These are phyloP conservation scores for Coemansia sp. DNA, from an alignment of 192 early-diverging fungal genomes.

Conservation along the genomic window DNA sequence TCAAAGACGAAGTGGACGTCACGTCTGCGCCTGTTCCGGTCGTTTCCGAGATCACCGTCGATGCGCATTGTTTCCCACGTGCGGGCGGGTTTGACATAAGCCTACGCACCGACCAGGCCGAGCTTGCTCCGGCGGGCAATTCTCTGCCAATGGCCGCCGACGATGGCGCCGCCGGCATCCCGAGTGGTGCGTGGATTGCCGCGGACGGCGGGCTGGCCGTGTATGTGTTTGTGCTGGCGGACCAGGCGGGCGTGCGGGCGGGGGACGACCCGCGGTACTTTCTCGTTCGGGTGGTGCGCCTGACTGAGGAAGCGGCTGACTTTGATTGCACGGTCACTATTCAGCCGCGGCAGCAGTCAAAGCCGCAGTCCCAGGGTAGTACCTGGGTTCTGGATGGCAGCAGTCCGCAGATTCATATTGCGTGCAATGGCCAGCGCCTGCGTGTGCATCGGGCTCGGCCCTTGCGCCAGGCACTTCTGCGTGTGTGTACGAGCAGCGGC, in stretches of 20 bases:
- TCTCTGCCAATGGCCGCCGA: conserved; percentile 4
- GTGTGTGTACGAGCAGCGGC: conserved; percentile 14
- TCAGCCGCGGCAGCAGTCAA: no score
- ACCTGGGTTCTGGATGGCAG: no score
- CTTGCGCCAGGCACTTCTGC: conserved; percentile 16
- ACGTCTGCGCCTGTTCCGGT: conserved; percentile 13
- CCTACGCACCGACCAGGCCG: neutral
- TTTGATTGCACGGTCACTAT: conserved; percentile 4
- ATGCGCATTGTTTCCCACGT: conserved; percentile 13
- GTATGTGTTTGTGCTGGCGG: conserved; percentile 15
- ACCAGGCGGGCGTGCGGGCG: no score
- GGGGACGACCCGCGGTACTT: no score
- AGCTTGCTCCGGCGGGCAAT: neutral
- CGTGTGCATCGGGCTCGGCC: conserved; percentile 15
- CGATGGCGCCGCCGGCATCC: neutral
- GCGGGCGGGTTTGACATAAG: conserved; percentile 18
- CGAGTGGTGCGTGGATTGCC: conserved; percentile 9
- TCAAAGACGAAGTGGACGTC: conserved; percentile 4
- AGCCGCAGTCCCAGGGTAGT: no score
- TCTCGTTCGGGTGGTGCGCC: conserved; percentile 21
- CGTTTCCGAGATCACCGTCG: conserved; percentile 32
- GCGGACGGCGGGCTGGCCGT: conserved; percentile 8
- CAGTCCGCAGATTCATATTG: no score
- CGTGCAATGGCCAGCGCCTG: conserved; percentile 39
- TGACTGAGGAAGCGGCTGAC: conserved; percentile 1